A percentile compares a stretch with the other conserved stretches of the same genome.
phyloP scores from a whole-genome alignment of 441 rosid species.

The Erysimum cheiri region DNA sequence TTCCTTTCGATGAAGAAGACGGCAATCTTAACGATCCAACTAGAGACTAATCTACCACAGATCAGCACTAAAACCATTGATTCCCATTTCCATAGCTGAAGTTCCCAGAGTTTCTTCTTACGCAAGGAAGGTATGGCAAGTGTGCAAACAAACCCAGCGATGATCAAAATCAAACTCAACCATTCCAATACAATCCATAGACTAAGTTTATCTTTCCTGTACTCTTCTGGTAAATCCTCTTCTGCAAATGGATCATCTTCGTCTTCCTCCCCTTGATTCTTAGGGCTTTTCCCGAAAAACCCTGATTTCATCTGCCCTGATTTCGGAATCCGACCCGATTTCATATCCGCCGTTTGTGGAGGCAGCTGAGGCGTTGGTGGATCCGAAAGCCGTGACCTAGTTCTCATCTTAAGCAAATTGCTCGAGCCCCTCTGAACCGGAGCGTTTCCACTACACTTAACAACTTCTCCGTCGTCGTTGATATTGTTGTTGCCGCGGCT shows the following conservation, averaged over 20 bases:
- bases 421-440: conserved; percentile 48
- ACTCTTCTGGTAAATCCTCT: conserved; percentile 67
- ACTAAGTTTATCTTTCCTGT: conserved; percentile 52
- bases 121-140: conserved; percentile 47
- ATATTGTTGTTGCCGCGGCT: conserved; percentile 24
- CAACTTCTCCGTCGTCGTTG: conserved; percentile 47
- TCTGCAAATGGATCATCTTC: conserved; percentile 61
- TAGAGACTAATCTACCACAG: conserved; percentile 68
- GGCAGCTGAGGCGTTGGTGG: conserved; percentile 52
- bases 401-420: conserved; percentile 46
- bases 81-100: conserved; percentile 65
- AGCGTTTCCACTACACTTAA: conserved; percentile 53
- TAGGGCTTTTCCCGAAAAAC: conserved; percentile 48
- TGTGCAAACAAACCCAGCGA: conserved; percentile 52
- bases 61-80: conserved; percentile 58
- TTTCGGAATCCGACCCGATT: conserved; percentile 43
- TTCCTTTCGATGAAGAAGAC: conserved; percentile 62
- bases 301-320: conserved; percentile 58
- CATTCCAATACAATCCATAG: conserved; percentile 55
- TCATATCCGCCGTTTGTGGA: conserved; percentile 40
- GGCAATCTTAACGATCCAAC: conserved; percentile 58
- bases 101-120: conserved; percentile 50
- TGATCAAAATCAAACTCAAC: conserved; percentile 57
- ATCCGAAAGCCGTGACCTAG: conserved; percentile 58
- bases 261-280: conserved; percentile 48